A percentile compares a stretch with the other conserved stretches of the same genome.
Evolutionary conservation across 1,284 basidiomycete species (phyloP).

Genomic region (Ceratobasidium sp.): DNA sequence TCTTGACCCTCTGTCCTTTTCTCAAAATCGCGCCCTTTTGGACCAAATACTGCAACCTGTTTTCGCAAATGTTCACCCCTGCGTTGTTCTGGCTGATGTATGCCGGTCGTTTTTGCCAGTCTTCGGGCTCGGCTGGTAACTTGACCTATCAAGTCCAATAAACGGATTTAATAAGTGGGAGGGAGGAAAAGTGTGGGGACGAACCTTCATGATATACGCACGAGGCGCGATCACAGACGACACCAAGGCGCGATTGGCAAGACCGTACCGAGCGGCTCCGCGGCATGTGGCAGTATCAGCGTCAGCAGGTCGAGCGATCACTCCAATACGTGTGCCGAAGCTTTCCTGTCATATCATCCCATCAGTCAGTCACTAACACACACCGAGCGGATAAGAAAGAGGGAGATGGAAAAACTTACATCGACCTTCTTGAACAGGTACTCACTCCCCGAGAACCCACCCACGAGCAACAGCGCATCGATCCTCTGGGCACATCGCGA

Average conservation of each 20-base stretch:
- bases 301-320: slow-evolving; percentile 82
- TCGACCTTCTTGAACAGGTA: slow-evolving; percentile 78
- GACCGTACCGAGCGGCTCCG: slow-evolving; percentile 85
- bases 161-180: not conserved
- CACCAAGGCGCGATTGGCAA: slow-evolving; percentile 77
- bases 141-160: slow-evolving; percentile 69
- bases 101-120: slow-evolving; percentile 80
- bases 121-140: slow-evolving; percentile 82
- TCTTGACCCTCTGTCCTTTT: slow-evolving; percentile 84
- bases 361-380: too few relatives aligned
- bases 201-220: slow-evolving; percentile 65
- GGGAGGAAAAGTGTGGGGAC: not conserved
- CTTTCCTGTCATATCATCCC: not conserved
- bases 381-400: too few relatives aligned
- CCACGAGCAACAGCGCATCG: slow-evolving; percentile 83
- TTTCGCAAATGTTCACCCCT: slow-evolving; percentile 81
- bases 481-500: slow-evolving; percentile 72
- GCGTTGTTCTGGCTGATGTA: slow-evolving; percentile 82
- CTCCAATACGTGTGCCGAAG: slow-evolving; percentile 67
- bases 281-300: slow-evolving; percentile 85
- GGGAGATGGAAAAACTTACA: slow-evolving; percentile 57
- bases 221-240: slow-evolving; percentile 82
- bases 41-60: slow-evolving; percentile 84
- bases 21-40: slow-evolving; percentile 82
- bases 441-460: slow-evolving; percentile 85